Percentiles rank a stretch among this genome's conserved stretches.
These are phyloP conservation scores for Nyssa sinensis DNA, from an alignment of 148 eudicot genomes.

Conservation along the genomic window DNA sequence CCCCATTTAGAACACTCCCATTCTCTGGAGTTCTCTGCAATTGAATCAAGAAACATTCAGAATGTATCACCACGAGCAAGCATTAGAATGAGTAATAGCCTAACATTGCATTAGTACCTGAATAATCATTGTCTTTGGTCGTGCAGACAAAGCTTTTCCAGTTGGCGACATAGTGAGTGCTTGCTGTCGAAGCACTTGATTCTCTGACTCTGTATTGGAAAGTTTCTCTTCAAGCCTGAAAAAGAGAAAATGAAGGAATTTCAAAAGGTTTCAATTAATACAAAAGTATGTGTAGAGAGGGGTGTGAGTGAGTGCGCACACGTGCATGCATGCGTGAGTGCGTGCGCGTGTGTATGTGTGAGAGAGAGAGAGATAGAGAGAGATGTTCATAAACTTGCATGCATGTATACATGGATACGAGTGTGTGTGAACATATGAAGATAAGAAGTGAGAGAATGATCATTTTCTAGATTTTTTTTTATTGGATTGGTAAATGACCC, in stretches of 20 bases:
- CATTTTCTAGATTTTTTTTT: not conserved
- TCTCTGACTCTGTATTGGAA: constrained; percentile 84
- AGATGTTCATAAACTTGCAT: not conserved
- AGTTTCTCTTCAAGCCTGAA: constrained; percentile 93
- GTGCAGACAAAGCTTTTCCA: constrained; percentile 56
- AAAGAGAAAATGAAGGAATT: constrained; percentile 5
- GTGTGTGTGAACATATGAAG: not conserved
- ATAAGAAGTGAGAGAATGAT: not conserved
- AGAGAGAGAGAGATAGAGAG: not conserved
- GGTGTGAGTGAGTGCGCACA: no score
- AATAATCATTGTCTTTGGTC: constrained; percentile 69
- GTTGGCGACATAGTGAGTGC: constrained; percentile 92
- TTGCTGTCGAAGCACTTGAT: constrained; percentile 96
- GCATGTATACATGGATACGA: not conserved
- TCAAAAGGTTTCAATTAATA: not conserved
- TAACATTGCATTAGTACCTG: constrained; percentile 38
- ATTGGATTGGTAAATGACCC: no score
- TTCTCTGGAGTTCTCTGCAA: constrained; percentile 83
- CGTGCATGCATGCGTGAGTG: no score
- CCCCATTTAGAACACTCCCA: constrained; percentile 70
- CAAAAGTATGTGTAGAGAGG: no score
- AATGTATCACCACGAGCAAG: constrained; percentile 11
- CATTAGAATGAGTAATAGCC: not conserved
- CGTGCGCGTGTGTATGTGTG: no score
- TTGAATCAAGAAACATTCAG: constrained; percentile 24